These are phyloP conservation scores for Herpetomonas muscarum DNA, from an alignment of 208 protist genomes.

Conservation along the genomic window DNA sequence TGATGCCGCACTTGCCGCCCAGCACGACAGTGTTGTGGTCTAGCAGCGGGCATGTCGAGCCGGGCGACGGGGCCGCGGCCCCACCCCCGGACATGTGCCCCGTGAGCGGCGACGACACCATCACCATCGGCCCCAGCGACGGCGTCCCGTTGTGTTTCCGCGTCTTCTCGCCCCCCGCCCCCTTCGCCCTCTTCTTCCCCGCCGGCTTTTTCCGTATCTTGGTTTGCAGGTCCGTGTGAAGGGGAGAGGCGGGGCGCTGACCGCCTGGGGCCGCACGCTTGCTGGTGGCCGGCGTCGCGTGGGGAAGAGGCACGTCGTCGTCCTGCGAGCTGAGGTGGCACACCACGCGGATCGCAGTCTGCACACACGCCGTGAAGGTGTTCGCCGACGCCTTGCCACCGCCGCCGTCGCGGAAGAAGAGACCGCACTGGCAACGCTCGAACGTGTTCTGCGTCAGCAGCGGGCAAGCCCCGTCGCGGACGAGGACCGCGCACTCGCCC, in stretches of 20 bases:
- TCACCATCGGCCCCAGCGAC: no score
- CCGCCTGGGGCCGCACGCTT: neutral
- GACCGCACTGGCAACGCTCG: slow-evolving; percentile 16
- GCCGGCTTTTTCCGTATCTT: no score
- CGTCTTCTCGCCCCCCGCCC: neutral
- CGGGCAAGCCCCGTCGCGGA: slow-evolving; percentile 15
- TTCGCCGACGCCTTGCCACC: slow-evolving; percentile 14
- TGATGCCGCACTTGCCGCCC: neutral
- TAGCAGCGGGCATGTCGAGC: neutral
- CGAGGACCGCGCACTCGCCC: slow-evolving; percentile 19
- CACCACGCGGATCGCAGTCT: slow-evolving; percentile 6
- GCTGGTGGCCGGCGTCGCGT: neutral
- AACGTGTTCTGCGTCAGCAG: slow-evolving; percentile 18
- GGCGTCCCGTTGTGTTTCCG: neutral
- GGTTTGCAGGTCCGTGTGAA: no score
- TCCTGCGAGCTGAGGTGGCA: neutral
- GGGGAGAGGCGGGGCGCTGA: neutral
- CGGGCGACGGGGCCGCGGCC: no score
- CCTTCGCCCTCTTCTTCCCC: neutral
- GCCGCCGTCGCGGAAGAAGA: slow-evolving; percentile 12
- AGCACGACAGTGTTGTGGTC: slow-evolving; percentile 7
- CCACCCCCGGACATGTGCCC: neutral
- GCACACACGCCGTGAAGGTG: slow-evolving; percentile 13
- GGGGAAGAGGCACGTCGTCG: neutral
- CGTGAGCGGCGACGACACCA: no score